Conservation (phyloP, 108 stramenopile species). For the Mediolabrus comicus region DNA sequence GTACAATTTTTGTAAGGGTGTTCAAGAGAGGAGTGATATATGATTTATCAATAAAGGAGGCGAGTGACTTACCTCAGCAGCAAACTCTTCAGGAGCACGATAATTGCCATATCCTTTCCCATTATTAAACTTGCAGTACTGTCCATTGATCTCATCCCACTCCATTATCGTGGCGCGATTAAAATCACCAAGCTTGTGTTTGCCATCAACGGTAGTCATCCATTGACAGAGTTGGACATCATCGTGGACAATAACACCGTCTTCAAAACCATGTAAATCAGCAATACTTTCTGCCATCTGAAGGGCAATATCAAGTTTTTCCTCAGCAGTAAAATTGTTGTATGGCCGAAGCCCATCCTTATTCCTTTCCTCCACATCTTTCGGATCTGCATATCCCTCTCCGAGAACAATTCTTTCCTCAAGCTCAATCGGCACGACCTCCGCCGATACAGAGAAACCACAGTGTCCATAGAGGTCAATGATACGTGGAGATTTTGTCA, state of each 20-base stretch:
- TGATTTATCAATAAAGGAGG: no score
- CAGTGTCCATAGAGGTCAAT: constrained; percentile 75
- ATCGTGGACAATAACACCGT: constrained; percentile 71
- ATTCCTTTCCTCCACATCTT: constrained; percentile 50
- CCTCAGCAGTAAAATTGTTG: constrained; percentile 57
- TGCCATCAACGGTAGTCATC: constrained; percentile 59
- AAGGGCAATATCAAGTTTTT: constrained; percentile 66
- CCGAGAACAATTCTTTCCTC: constrained; percentile 51
- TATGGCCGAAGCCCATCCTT: constrained; percentile 46
- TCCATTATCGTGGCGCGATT: constrained; percentile 71
- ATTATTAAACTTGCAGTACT: constrained; percentile 74
- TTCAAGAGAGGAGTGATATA: not conserved
- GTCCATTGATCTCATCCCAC: constrained; percentile 47
- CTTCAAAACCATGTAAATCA: constrained; percentile 66
- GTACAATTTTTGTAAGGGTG: not conserved
- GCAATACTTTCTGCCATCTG: constrained; percentile 73
- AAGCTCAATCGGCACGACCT: constrained; percentile 61
- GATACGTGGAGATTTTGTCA: constrained; percentile 62
- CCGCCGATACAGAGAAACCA: constrained; percentile 54
- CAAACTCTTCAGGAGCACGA: constrained; percentile 68
- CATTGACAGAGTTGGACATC: constrained; percentile 85
- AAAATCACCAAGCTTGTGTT: constrained; percentile 76
- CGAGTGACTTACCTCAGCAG: no score
- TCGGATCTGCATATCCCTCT: constrained; percentile 25
- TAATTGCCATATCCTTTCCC: constrained; percentile 59